Conservation (phyloP, 495 filamentous ascomycete species). For the Penicillium canariense region DNA sequence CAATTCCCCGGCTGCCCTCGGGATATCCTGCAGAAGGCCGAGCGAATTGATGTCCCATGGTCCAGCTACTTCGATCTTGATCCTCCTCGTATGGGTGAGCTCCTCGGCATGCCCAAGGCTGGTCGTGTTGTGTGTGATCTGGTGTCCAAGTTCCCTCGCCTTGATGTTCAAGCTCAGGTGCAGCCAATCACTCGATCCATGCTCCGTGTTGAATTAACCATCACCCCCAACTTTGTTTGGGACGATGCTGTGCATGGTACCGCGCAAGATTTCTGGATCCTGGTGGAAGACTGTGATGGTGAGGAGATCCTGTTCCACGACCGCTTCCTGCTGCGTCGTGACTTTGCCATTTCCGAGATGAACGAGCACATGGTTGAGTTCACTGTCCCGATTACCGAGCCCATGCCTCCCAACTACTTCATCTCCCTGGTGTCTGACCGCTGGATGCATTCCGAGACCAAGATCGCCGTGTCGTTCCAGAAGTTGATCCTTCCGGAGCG, state of each 20-base stretch:
- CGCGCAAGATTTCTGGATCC: constrained; percentile 92
- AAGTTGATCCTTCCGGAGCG: constrained; percentile 92
- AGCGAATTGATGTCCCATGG: constrained; percentile 94
- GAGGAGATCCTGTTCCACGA: constrained; percentile 96
- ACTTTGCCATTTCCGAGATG: constrained; percentile 74
- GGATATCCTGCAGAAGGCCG: constrained; percentile 88
- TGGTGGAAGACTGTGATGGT: constrained; percentile 96
- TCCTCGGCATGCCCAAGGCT: constrained; percentile 87
- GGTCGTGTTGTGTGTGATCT: constrained; percentile 81
- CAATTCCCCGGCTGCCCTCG: constrained; percentile 80
- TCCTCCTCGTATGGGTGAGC: constrained; percentile 93
- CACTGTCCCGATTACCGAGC: constrained; percentile 92
- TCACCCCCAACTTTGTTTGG: constrained; percentile 96
- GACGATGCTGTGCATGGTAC: constrained; percentile 83
- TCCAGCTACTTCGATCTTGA: constrained; percentile 92
- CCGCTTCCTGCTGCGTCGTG: constrained; percentile 84
- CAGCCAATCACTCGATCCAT: constrained; percentile 95
- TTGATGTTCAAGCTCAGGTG: constrained; percentile 88
- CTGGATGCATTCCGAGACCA: constrained; percentile 98
- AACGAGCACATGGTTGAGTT: constrained; percentile 98
- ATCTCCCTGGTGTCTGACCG: constrained; percentile 90
- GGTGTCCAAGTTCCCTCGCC: constrained; percentile 87
- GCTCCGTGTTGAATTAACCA: constrained; percentile 89
- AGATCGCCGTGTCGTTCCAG: constrained; percentile 88
- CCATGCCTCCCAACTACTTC: constrained; percentile 98